Evolutionary conservation across 495 filamentous ascomycete species (phyloP).

Genomic region (Neurospora tetrasperma): DNA sequence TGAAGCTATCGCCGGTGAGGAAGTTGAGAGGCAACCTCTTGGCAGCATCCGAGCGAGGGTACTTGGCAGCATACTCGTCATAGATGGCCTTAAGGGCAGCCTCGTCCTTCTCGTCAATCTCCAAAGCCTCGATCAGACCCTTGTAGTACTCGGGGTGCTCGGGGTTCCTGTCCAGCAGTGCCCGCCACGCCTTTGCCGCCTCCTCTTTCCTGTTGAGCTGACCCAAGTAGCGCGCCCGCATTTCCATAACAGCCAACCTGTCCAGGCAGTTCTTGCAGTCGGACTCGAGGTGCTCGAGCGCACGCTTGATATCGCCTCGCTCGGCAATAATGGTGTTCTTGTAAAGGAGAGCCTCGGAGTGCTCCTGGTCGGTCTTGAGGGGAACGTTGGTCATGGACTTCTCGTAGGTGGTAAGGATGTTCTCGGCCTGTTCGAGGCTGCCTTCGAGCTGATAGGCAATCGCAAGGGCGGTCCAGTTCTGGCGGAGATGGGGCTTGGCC

Average conservation of each 20-base stretch:
- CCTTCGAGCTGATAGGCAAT: conserved; percentile 86
- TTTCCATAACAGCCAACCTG: conserved; percentile 80
- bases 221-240: conserved; percentile 74
- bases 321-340: conserved; percentile 94
- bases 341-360: conserved; percentile 93
- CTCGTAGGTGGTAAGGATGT: conserved; percentile 82
- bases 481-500: conserved; percentile 61
- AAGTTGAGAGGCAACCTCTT: conserved; percentile 84
- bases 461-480: conserved; percentile 94
- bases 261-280: conserved; percentile 71
- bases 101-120: conserved; percentile 49
- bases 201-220: conserved; percentile 69
- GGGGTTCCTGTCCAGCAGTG: conserved; percentile 73
- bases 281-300: conserved; percentile 76
- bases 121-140: conserved; percentile 58
- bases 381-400: conserved; percentile 74
- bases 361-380: conserved; percentile 68
- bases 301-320: conserved; percentile 62
- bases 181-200: conserved; percentile 69
- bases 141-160: conserved; percentile 84
- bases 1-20: conserved; percentile 74
- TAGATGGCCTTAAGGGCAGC: conserved; percentile 60
- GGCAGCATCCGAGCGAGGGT: conserved; percentile 74
- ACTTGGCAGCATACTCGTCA: conserved; percentile 68
- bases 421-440: conserved; percentile 75